Conservation (phyloP, 148 eudicot species). For the Persicaria maculosa region DNA sequence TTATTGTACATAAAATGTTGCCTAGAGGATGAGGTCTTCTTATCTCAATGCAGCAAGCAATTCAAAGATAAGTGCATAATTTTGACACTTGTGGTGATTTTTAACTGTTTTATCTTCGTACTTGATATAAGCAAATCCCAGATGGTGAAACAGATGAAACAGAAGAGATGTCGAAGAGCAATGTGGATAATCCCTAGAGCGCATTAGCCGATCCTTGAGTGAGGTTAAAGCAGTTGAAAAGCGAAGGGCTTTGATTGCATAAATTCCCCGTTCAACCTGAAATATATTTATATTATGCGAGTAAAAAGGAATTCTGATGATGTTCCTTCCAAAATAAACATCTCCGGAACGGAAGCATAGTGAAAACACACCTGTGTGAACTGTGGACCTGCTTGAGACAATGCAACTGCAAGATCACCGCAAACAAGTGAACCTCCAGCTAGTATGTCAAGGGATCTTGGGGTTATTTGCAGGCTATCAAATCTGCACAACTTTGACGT, state of each 20-base stretch:
- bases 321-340: constrained; percentile 3
- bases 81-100: too few relatives aligned
- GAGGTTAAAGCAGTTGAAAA: constrained; percentile 95
- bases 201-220: constrained; percentile 84
- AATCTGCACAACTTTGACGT: constrained; percentile 43
- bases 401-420: constrained; percentile 97
- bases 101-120: too few relatives aligned
- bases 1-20: background rate
- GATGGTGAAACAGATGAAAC: constrained; percentile 86
- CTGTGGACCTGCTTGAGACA: constrained; percentile 96
- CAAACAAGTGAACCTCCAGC: constrained; percentile 94
- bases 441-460: constrained; percentile 93
- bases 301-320: too few relatives aligned
- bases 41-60: too few relatives aligned
- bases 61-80: too few relatives aligned
- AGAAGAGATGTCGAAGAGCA: constrained; percentile 94
- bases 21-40: too few relatives aligned
- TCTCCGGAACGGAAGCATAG: constrained; percentile 7
- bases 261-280: constrained; percentile 83
- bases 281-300: background rate
- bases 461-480: constrained; percentile 91
- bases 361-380: constrained; percentile 74
- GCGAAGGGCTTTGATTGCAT: constrained; percentile 93
- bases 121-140: constrained; percentile 98
- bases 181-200: constrained; percentile 95